Conservation (phyloP, 495 filamentous ascomycete genomes). For the Lepraria neglecta region DNA sequence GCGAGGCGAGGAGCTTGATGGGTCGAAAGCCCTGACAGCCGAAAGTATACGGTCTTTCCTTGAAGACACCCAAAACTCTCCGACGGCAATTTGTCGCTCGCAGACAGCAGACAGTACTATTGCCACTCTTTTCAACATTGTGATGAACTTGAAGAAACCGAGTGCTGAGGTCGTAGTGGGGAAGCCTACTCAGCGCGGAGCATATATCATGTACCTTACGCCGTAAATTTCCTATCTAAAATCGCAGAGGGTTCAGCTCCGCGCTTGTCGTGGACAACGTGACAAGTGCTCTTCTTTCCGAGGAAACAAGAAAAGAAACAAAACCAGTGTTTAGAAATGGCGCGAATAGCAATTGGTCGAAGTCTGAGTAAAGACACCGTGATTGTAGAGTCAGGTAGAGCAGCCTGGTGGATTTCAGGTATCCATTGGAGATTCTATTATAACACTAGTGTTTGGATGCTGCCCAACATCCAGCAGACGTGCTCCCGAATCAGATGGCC, state of each 20-base stretch:
- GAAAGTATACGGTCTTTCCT: conserved; percentile 17
- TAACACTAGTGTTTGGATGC: neutral
- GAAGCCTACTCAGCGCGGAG: conserved; percentile 13
- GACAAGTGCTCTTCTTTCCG: no score
- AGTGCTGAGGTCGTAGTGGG: conserved; percentile 21
- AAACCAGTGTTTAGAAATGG: neutral
- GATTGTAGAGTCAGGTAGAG: no score
- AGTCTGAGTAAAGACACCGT: no score
- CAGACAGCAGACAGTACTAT: conserved; percentile 15
- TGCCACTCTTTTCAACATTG: conserved; percentile 25
- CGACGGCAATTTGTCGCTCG: conserved; percentile 21
- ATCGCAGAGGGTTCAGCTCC: no score
- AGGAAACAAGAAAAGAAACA: neutral
- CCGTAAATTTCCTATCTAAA: neutral
- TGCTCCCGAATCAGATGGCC: neutral
- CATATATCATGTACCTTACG: neutral
- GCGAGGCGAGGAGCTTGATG: conserved; percentile 29
- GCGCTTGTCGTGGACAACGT: no score
- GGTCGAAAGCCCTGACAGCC: conserved; percentile 18
- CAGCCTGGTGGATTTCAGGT: neutral
- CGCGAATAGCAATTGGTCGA: no score
- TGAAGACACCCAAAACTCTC: conserved; percentile 21
- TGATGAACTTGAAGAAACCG: conserved; percentile 22
- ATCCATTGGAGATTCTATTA: neutral
- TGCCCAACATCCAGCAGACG: neutral